Evolutionary conservation across 305 asterid species (phyloP).

Genomic region (Petunia hybrid): DNA sequence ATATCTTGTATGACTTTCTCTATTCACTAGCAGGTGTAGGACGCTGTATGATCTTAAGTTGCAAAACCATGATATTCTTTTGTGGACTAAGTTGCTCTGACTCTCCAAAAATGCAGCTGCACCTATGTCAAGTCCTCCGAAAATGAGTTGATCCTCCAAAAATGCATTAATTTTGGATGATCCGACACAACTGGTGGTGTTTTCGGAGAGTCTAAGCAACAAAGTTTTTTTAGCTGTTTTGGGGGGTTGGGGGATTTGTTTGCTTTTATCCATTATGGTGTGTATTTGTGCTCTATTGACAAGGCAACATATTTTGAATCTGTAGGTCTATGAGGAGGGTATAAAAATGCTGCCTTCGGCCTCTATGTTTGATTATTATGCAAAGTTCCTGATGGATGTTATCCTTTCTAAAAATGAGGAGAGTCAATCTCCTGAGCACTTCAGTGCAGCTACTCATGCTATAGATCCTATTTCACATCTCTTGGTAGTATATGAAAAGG

Average conservation of each 20-base stretch:
- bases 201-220: too few species aligned
- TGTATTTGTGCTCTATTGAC: slow-evolving; percentile 28
- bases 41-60: not conserved
- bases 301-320: slow-evolving; percentile 25
- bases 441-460: slow-evolving; percentile 40
- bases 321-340: slow-evolving; percentile 89
- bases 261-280: slow-evolving; percentile 25
- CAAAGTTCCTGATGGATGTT: slow-evolving; percentile 69
- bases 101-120: too few species aligned
- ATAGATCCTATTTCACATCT: slow-evolving; percentile 65
- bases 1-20: not conserved
- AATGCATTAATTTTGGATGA: too few species aligned
- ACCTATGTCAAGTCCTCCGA: too few species aligned
- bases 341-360: slow-evolving; percentile 64
- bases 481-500: slow-evolving; percentile 66
- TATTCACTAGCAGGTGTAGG: not conserved
- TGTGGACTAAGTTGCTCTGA: too few species aligned
- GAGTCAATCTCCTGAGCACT: slow-evolving; percentile 44
- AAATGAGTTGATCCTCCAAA: too few species aligned
- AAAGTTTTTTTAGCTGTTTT: not conserved
- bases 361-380: slow-evolving; percentile 61
- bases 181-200: too few species aligned
- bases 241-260: slow-evolving; percentile 40
- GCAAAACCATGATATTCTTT: not conserved
- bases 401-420: slow-evolving; percentile 41